phyloP scores from a whole-genome alignment of 192 early-diverging fungal species.

The Endogone sp. region DNA sequence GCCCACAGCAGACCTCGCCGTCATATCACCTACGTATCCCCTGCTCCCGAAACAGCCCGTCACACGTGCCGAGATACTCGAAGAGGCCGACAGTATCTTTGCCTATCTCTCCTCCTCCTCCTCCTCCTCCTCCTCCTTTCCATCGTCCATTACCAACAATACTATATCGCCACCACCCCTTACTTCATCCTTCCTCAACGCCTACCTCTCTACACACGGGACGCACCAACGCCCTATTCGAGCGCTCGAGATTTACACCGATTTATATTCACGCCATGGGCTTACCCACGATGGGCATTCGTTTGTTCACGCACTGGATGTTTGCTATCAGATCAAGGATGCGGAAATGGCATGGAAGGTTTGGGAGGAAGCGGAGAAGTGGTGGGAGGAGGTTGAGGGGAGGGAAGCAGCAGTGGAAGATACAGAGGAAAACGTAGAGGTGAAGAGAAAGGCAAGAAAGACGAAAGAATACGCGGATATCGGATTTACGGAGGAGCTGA shows the following conservation, averaged over 20 bases:
- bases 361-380: slow-evolving; percentile 64
- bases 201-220: slow-evolving; percentile 54
- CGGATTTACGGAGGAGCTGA: slow-evolving; percentile 35
- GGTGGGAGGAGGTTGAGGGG: slow-evolving; percentile 37
- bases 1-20: background rate
- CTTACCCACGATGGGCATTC: slow-evolving; percentile 58
- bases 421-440: slow-evolving; percentile 20
- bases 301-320: slow-evolving; percentile 48
- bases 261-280: slow-evolving; percentile 43
- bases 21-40: background rate
- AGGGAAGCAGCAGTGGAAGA: too few relatives aligned
- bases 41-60: slow-evolving; percentile 6
- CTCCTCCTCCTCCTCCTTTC: slow-evolving; percentile 2
- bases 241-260: slow-evolving; percentile 42
- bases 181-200: slow-evolving; percentile 51
- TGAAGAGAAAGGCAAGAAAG: slow-evolving; percentile 3
- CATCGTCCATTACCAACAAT: slow-evolving; percentile 24
- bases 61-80: slow-evolving; percentile 18
- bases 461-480: slow-evolving; percentile 10
- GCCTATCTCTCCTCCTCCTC: slow-evolving; percentile 13
- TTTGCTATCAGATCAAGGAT: slow-evolving; percentile 59
- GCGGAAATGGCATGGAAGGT: slow-evolving; percentile 58
- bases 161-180: slow-evolving; percentile 36
- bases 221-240: slow-evolving; percentile 45
- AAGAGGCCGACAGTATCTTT: slow-evolving; percentile 32